Percentiles rank a stretch among this genome's conserved stretches.
Evolutionary conservation across 2,329 filamentous ascomycete genomes (phyloP).

Genomic region (Aspergillus sp.): DNA sequence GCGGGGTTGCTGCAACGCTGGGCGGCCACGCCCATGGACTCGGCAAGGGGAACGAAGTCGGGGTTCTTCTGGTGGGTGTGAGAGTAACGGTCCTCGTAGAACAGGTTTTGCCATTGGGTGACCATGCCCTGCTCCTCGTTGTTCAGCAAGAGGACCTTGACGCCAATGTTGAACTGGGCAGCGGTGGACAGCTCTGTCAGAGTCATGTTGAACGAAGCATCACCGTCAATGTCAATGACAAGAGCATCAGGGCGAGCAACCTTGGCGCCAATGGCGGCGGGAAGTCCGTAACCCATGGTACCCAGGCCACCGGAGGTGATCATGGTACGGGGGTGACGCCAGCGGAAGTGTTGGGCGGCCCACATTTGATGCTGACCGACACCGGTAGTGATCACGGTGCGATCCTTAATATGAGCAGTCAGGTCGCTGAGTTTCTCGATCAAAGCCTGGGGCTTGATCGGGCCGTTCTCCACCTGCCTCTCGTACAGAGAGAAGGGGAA

Average conservation of each 20-base stretch:
- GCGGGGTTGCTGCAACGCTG: slow-evolving; percentile 70
- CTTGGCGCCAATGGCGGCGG: slow-evolving; percentile 93
- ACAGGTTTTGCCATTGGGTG: slow-evolving; percentile 96
- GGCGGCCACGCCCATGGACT: slow-evolving; percentile 84
- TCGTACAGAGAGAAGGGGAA: slow-evolving; percentile 86
- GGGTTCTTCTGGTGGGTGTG: slow-evolving; percentile 95
- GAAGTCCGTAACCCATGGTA: slow-evolving; percentile 94
- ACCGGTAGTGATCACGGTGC: slow-evolving; percentile 86
- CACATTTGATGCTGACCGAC: slow-evolving; percentile 99
- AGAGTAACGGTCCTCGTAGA: slow-evolving; percentile 89
- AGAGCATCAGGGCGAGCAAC: slow-evolving; percentile 77
- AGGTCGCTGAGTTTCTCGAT: slow-evolving; percentile 88
- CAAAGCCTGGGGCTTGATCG: slow-evolving; percentile 92
- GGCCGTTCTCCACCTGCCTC: slow-evolving; percentile 68
- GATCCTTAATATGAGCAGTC: slow-evolving; percentile 74
- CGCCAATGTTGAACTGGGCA: slow-evolving; percentile 91
- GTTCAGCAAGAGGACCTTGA: slow-evolving; percentile 93
- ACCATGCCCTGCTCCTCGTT: slow-evolving; percentile 99
- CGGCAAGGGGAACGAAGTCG: slow-evolving; percentile 90
- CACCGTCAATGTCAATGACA: slow-evolving; percentile 94
- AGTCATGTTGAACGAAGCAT: slow-evolving; percentile 99
- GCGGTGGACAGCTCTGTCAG: slow-evolving; percentile 92
- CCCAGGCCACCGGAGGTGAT: slow-evolving; percentile 94
- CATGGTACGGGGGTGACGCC: slow-evolving; percentile 88
- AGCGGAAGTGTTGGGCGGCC: slow-evolving; percentile 94